Conservation (phyloP, 805 yeast genomes). For the Schizosaccharomyces japonicus region DNA sequence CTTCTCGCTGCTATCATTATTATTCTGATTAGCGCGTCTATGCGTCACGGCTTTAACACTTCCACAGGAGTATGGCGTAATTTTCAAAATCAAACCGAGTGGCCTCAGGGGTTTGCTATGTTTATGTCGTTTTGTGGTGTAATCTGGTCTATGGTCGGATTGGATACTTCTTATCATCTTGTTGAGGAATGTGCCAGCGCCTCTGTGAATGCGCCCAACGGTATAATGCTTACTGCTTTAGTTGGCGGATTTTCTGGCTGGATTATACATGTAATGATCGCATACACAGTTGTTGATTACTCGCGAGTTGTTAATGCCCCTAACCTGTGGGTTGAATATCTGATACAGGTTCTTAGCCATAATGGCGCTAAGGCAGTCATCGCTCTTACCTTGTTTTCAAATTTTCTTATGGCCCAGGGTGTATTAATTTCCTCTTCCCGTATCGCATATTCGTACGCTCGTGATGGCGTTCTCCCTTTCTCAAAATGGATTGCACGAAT, state of each 20-base stretch:
- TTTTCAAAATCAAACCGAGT: constrained; percentile 32
- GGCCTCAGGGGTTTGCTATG: constrained; percentile 36
- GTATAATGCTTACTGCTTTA: constrained; percentile 31
- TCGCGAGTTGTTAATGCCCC: constrained; percentile 8
- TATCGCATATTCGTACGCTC: constrained; percentile 43
- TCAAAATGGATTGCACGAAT: constrained; percentile 29
- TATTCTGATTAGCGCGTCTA: constrained; percentile 18
- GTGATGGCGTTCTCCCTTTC: constrained; percentile 44
- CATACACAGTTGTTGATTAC: constrained; percentile 24
- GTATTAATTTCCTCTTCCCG: constrained; percentile 44
- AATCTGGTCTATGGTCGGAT: constrained; percentile 27
- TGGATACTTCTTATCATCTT: constrained; percentile 51
- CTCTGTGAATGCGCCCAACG: constrained; percentile 38
- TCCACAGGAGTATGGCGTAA: constrained; percentile 28
- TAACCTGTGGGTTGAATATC: background rate
- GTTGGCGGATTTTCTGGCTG: constrained; percentile 28
- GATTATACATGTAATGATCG: constrained; percentile 33
- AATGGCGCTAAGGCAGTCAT: constrained; percentile 23
- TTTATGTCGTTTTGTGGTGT: constrained; percentile 36
- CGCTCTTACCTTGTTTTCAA: constrained; percentile 22
- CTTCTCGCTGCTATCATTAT: constrained; percentile 29
- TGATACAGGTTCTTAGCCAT: constrained; percentile 6
- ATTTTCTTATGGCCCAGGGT: constrained; percentile 29
- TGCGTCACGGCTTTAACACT: constrained; percentile 22
- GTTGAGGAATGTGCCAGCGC: constrained; percentile 44